Evolutionary conservation across 2,329 filamentous ascomycete genomes (phyloP).

Genomic region (Septoria linicola): DNA sequence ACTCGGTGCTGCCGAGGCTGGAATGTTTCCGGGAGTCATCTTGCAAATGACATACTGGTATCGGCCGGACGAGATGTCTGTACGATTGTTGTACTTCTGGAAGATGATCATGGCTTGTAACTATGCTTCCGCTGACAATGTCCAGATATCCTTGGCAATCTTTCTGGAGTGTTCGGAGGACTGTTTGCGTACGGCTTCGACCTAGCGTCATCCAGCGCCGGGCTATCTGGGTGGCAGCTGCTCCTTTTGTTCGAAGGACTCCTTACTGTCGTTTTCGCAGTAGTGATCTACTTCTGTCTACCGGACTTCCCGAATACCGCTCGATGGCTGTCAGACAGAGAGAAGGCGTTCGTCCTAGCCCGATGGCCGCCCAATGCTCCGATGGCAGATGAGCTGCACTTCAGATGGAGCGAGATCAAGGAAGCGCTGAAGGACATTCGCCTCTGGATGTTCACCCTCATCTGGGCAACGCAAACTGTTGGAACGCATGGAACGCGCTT

Average conservation of each 20-base stretch:
- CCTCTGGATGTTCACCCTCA: constrained; percentile 48
- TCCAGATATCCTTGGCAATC: constrained; percentile 6
- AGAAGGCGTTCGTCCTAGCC: constrained; percentile 52
- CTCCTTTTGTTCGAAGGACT: neutral
- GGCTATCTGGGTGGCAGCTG: neutral
- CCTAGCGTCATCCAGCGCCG: neutral
- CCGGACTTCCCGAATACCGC: constrained; percentile 10
- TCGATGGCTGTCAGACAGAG: constrained; percentile 45
- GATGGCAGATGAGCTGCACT: constrained; percentile 43
- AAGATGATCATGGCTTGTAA: neutral
- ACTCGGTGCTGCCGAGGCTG: constrained; percentile 13
- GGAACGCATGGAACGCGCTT: constrained; percentile 48
- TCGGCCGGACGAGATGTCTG: constrained; percentile 6
- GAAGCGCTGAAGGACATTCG: constrained; percentile 43
- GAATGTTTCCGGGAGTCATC: constrained; percentile 16
- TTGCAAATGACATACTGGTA: constrained; percentile 15
- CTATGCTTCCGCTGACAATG: neutral
- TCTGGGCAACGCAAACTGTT: constrained; percentile 51
- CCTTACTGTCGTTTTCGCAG: too few relatives aligned
- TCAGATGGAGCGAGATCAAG: constrained; percentile 43
- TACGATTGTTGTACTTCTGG: constrained; percentile 7
- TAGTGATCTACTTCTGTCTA: too few relatives aligned
- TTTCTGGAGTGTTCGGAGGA: neutral
- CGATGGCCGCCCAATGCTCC: constrained; percentile 47
- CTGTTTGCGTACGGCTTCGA: constrained; percentile 1